Conservation (phyloP, 106 monocot genomes). For the Hemerocallis citrina region DNA sequence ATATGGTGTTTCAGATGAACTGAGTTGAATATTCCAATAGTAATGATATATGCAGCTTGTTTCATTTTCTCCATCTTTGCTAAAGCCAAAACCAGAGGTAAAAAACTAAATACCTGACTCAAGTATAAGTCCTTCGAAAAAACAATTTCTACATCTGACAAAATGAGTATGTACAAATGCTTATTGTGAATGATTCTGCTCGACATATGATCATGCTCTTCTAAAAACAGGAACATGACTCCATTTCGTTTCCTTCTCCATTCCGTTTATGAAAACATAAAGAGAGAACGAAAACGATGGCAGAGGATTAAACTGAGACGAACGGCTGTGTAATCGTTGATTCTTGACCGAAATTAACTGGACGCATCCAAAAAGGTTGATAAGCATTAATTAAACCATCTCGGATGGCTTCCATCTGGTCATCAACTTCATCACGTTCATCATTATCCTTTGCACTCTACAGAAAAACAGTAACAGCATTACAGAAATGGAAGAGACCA, state of each 20-base stretch:
- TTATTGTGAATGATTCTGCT: too few relatives aligned
- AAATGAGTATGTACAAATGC: too few relatives aligned
- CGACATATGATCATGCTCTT: neutral
- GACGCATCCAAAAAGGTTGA: slow-evolving; percentile 44
- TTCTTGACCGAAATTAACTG: slow-evolving; percentile 12
- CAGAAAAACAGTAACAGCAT: too few relatives aligned
- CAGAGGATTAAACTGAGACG: slow-evolving; percentile 13
- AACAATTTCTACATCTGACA: too few relatives aligned
- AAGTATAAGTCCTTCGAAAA: too few relatives aligned
- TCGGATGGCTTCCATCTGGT: slow-evolving; percentile 9
- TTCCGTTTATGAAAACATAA: neutral
- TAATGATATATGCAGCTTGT: too few relatives aligned
- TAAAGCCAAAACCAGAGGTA: too few relatives aligned
- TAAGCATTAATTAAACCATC: slow-evolving; percentile 26
- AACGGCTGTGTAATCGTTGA: slow-evolving; percentile 28
- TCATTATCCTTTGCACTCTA: slow-evolving; percentile 57
- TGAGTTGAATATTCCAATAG: too few relatives aligned
- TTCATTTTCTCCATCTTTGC: too few relatives aligned
- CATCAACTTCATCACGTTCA: slow-evolving; percentile 37
- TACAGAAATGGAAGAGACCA: too few relatives aligned
- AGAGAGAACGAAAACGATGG: neutral
- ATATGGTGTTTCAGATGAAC: too few relatives aligned
- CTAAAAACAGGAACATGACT: neutral
- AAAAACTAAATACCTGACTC: too few relatives aligned
- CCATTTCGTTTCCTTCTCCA: neutral